Evolutionary conservation across 2,329 filamentous ascomycete species (phyloP), one percentile per base, ranked within the genome.

Genomic region (Pseudogymnoascus sp.): DNA sequence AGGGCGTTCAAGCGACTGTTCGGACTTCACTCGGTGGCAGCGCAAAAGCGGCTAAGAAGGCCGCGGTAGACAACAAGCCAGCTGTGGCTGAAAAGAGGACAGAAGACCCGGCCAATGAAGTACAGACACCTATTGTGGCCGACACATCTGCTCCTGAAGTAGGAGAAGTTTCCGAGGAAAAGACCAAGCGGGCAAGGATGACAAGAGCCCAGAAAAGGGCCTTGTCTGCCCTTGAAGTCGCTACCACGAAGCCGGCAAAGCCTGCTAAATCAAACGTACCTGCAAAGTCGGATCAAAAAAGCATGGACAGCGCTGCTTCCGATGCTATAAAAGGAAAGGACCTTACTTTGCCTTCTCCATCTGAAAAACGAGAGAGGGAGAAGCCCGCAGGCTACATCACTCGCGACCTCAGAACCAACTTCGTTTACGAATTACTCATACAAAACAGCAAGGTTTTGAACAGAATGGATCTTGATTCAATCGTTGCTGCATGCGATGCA

Each of bases 1-100:
- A 75, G 62, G 73, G 73, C 17, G 74, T 72, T 24, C 75, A 74
- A 57, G 70, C 70, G 44, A 71, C 72, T 7, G 72, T 79, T 50
- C 71, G 77, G 39, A 79, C 75, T 13, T 74, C 74, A 0, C 73
- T 79, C 60, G 70, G 73, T 29, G 47, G 70, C 35, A 65, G 64
- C 24, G n/a, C 63, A n/a, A 64, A 61, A 15, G 63, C 64, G 21
- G 67, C 62, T 4, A 54, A 50, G 6, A 61, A 61, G 24, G 29
- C 62, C 15, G 39, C 35, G 3, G 35, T 21, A 36, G 35, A 36
- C 54, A 58, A 21, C 35, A 37, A 36, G 29, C 54, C 15, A 36
- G 11, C 15, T 13, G 11, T 11, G 10, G 33, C 17, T 29, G 35
- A 59, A 31, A 37, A 59, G n/a, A 31, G 9, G 17, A 21, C 31